Evolutionary conservation across 331 rosid species (phyloP), one percentile per base, ranked within the genome.

Genomic region (Acacia pycnantha): DNA sequence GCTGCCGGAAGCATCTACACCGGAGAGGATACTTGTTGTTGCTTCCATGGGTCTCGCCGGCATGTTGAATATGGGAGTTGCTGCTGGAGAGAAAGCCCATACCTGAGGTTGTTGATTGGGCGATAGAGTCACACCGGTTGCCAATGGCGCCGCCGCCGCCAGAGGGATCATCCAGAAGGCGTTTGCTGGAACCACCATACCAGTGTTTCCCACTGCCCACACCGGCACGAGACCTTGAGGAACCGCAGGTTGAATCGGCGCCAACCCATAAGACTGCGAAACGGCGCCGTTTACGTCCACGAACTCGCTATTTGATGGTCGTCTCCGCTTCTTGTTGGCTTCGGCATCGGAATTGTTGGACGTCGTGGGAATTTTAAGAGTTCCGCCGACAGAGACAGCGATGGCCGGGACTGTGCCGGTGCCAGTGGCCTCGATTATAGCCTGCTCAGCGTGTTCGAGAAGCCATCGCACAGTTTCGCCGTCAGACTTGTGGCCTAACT

Each of bases 381-480:
- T 62, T 48, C 94, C 97, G 0, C 92, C 90, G 56, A 90, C 92
- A 56, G 93, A 89, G 65, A 92, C 93, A 6, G 94, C 97, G 76
- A 90, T 92, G 71, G 93, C 97, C 0, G 97, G 97, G 8, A 92
- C 88, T 6, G 94, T 92, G 8, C 94, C 93, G 37, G 94, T 89
- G 7, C 94, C 97, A 44, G 94, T 92, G 68, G 97, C 94, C 18
- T 92, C 86, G 64, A 90, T 87, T 59, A 92, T 92, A 66, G 97
- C 91, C n/a, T 83, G 78, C 79, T 92, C 94, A 2, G 94, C 85
- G 86, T 84, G 93, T 62, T 92, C 88, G 8, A 92, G 90, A 5
- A 90, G 93, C 97, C 97, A 90, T 79, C 89, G 83, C 4, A 92
- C 91, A 43, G 93, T 92, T 59, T 92, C 94, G 29, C 97, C 94